Conservation (phyloP, 2,329 filamentous ascomycete species). For the Penicillium freii region DNA sequence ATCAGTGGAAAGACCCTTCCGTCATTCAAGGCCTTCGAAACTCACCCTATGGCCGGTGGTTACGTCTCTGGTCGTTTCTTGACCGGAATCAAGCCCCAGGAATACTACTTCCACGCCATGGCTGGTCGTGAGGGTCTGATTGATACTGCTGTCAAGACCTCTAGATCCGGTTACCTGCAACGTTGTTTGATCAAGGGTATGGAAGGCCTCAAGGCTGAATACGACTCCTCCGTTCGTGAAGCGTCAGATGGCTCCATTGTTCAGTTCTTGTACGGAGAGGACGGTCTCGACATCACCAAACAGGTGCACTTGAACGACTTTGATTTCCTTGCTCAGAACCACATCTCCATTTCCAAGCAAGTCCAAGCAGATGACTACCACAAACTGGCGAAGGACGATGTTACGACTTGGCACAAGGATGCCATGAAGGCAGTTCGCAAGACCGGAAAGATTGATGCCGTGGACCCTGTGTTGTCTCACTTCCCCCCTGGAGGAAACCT, state of each 20-base stretch:
- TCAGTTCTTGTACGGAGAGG: conserved; percentile 95
- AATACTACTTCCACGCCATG: conserved; percentile 99
- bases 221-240: conserved; percentile 91
- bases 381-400: conserved; percentile 65
- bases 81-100: conserved; percentile 93
- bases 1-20: conserved; percentile 95
- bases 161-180: conserved; percentile 92
- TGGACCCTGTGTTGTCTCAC: conserved; percentile 71
- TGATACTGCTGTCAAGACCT: conserved; percentile 98
- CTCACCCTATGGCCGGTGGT: conserved; percentile 81
- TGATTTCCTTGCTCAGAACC: conserved; percentile 83
- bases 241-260: conserved; percentile 82
- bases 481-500: conserved; percentile 75
- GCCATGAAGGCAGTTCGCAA: conserved; percentile 79
- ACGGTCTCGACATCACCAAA: conserved; percentile 91
- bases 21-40: conserved; percentile 90
- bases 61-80: conserved; percentile 96
- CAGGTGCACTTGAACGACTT: conserved; percentile 90
- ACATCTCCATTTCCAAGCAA: conserved; percentile 73
- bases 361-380: conserved; percentile 62
- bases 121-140: conserved; percentile 97
- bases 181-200: conserved; percentile 98
- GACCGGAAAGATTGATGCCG: conserved; percentile 62
- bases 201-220: conserved; percentile 88
- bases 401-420: conserved; percentile 59